Base-by-base conservation (phyloP, 768 basidiomycete species). In the Coprinopsis cinerea region DNA sequence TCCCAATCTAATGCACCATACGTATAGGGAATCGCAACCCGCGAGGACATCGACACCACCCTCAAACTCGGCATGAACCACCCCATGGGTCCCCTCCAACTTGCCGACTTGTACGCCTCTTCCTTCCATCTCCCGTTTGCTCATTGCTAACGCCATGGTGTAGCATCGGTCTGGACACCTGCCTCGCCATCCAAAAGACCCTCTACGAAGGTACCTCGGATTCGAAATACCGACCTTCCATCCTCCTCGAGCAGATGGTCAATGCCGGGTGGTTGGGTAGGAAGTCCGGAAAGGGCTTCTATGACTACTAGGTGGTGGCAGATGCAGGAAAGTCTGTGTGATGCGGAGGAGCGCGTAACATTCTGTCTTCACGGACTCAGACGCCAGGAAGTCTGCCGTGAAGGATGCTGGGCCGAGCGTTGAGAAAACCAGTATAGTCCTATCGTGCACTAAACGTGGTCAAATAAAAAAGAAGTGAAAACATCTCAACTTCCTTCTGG, bases 111-210 rank as follows among this genome's bases (percentile, higher is more conserved):
- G 81, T 81, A 61, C 36, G 78, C 68, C 30, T 4, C 6, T 27
- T 39, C 47, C 46, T 26, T 48, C 10, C 25, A 24, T 39, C n/a
- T 10, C 23, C 36, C 47, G 37, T 30, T 4, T 13, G 23, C 49
- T 2, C 9, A 49, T 44, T 40, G 18, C 18, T 42, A 24, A n/a
- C 28, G 43, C 17, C 6, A 10, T 32, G 7, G 4, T n/a, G 15
- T 53, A 93, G 92, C 70, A 95, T 97, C 54, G 94, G 94, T n/a
- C 82, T 98, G 22, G 95, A 98, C 62, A 98, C 94, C 9, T 97
- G 95, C 64, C 79, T 96, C 11, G 83, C 89, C 2, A 96, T 96
- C 59, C 92, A 95, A 59, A 81, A 88, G 62, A 92, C 91, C 0
- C 75, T 96, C 4, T 89, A 93, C 56, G 78, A 77, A 44, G 92